Evolutionary conservation across 2,329 filamentous ascomycete genomes (phyloP).

Genomic region (Colletotrichum eremochloae): DNA sequence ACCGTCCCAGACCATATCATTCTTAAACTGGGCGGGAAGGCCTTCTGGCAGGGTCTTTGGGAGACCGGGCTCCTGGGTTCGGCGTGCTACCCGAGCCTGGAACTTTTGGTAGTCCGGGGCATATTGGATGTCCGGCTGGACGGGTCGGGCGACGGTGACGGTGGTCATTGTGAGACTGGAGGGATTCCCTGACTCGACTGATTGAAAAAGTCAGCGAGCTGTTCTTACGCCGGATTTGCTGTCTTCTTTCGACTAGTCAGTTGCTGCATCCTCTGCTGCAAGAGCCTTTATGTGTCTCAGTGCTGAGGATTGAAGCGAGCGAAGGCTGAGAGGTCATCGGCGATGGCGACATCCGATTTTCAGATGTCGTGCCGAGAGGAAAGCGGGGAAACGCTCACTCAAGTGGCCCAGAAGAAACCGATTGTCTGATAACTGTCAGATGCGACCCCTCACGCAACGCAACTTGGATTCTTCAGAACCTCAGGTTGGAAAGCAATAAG

Average conservation of each 20-base stretch:
- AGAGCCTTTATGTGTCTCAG: neutral
- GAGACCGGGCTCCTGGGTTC: conserved; percentile 57
- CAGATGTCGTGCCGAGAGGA: conserved; percentile 35
- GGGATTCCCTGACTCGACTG: neutral
- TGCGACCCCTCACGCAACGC: neutral
- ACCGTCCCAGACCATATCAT: conserved; percentile 70
- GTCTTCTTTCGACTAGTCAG: neutral
- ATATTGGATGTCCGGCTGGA: conserved; percentile 72
- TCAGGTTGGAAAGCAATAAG: neutral
- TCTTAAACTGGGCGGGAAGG: conserved; percentile 63
- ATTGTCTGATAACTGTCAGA: neutral
- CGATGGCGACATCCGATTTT: conserved; percentile 29
- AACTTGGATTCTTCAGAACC: neutral
- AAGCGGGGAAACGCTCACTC: conserved; percentile 15
- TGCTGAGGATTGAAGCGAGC: no score
- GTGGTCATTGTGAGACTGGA: conserved; percentile 14
- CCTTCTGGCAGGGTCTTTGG: conserved; percentile 59
- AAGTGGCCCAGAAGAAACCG: neutral
- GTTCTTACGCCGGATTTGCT: neutral
- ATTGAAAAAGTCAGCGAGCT: neutral
- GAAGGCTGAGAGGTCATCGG: neutral
- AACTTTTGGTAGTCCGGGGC: conserved; percentile 67
- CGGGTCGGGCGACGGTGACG: conserved; percentile 48
- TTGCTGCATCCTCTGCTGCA: neutral
- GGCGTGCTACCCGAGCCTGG: conserved; percentile 60